Base-by-base conservation (phyloP, 1,139 yeast species). In the Hyphopichia pseudoburtonii region DNA sequence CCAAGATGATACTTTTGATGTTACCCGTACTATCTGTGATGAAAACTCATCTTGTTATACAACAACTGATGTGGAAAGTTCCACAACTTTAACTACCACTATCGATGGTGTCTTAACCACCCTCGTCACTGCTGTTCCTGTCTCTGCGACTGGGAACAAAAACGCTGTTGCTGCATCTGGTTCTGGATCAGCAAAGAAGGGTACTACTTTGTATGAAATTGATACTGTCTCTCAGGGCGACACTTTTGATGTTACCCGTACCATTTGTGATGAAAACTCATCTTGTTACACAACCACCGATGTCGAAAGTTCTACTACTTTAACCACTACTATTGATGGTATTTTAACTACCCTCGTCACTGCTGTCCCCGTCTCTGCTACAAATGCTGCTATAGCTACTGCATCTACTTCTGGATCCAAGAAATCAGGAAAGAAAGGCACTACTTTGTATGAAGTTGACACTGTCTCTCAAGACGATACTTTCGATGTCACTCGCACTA, bases 301-400 rank as follows among this genome's bases (percentile, higher is more conserved):
- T 17, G 44, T 60, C 24, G 60, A 59, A 41, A 53, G 57, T 21
- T 53, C 48, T 37, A 60, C 73, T 33, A 68, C 74, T n/a, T 56
- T 56, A 40, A 66, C 73, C 25, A 54, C 73, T 21, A 62, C 69
- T 11, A 56, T 68, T 15, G 64, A 67, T 39, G 76, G 76, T 29
- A 45, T 65, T 17, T 59, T 66, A 47, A 70, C 76, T 7, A 72
- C 68, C 18, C 37, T 60, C 34, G 64, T 71, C 12, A 46, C 58
- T 14, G 49, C 41, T 10, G 37, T 39, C 21, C 52, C 50, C 12
- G 41, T 43, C 3, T 16, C 15, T 16, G 10, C 39, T 17, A 32
- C 38, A 12, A 38, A 35, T 30, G 32, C 27, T 12, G 42, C 38
- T 12, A 35, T 38, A 16, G 23, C 31, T 18, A 30, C 37, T 14